Percentiles rank a stretch among this genome's conserved stretches.
These are phyloP conservation scores for Fonsecaea monophora DNA, from an alignment of 2,329 filamentous ascomycete genomes.

Conservation along the genomic window DNA sequence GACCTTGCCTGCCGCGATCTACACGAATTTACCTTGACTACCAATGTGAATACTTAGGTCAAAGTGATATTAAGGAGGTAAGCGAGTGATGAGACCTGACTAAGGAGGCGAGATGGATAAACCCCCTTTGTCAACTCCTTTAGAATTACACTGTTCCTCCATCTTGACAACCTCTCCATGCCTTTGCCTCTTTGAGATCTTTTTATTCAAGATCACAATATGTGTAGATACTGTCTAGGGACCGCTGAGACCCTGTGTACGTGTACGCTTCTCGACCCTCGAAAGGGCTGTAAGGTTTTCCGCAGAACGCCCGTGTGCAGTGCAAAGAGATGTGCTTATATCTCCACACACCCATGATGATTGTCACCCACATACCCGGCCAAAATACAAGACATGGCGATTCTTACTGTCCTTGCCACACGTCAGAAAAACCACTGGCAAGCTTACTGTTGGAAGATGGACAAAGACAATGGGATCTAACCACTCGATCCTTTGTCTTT, in stretches of 20 bases:
- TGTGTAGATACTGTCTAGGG: not conserved
- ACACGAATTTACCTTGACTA: too few species aligned
- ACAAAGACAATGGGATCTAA: not conserved
- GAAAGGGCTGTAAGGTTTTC: not conserved
- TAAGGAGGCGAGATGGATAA: too few species aligned
- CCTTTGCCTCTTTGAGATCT: not conserved
- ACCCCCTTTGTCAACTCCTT: too few species aligned
- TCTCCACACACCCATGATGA: not conserved
- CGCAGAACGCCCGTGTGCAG: not conserved
- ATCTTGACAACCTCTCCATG: not conserved
- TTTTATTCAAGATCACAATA: not conserved
- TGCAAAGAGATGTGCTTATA: conserved; percentile 1
- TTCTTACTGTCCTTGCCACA: conserved; percentile 2
- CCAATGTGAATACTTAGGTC: too few species aligned
- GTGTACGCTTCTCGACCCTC: not conserved
- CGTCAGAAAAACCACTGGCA: not conserved
- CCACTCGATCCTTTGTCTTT: not conserved
- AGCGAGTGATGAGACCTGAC: too few species aligned
- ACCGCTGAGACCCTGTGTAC: not conserved
- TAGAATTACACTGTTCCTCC: not conserved
- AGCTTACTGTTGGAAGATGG: not conserved
- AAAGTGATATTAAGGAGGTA: too few species aligned
- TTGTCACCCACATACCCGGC: not conserved
- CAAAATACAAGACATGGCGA: not conserved
- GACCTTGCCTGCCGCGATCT: too few species aligned